Evolutionary conservation across 331 rosid genomes (phyloP), one percentile per base, ranked within the genome.

Genomic region (Rosa hybrid): DNA sequence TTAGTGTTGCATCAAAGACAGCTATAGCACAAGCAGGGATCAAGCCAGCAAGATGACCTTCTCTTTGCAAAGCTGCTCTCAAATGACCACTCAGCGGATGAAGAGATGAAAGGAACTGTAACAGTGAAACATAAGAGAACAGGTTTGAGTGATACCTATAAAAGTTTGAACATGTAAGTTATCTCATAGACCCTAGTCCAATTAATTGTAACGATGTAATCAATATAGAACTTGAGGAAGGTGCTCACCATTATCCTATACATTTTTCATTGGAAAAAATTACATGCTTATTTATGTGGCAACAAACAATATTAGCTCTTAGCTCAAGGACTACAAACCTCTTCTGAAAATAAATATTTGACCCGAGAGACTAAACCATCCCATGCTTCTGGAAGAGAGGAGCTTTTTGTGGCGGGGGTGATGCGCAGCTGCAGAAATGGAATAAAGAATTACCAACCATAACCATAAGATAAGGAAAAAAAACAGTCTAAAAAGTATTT

Each of bases 1-100:
- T 72, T 64, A 91, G 77, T 86, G 81, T 89, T 46, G 92, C 60
- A 74, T 96, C 99, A 70, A 71, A 84, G 63, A 83, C 63, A 41
- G 91, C 89, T 80, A 96, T 48, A 64, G 87, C 89, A 80, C 97
- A 88, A 84, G 87, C 80, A 59, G 99, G 97, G 81, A 91, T 57
- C 13, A 77, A 77, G 79, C 96, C 93, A 65, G 76, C 85, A 74
- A 78, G 86, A 69, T 89, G 90, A 77, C 88, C 92, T 87, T 95
- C 86, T 78, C 94, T 91, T 88, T 65, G 72, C 88, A 88, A 84
- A 75, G 86, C 84, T 79, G 92, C 96, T 85, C 91, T 91, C 68
- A 96, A 78, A 85, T 96, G 99, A 81, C 98, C 93, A 89, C 89
- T 74, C 39, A 96, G 87, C 44, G 99, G 99, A 82, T 93, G 94